phyloP scores from a whole-genome alignment of 495 filamentous ascomycete genomes.

The Apiosordaria backusii region DNA sequence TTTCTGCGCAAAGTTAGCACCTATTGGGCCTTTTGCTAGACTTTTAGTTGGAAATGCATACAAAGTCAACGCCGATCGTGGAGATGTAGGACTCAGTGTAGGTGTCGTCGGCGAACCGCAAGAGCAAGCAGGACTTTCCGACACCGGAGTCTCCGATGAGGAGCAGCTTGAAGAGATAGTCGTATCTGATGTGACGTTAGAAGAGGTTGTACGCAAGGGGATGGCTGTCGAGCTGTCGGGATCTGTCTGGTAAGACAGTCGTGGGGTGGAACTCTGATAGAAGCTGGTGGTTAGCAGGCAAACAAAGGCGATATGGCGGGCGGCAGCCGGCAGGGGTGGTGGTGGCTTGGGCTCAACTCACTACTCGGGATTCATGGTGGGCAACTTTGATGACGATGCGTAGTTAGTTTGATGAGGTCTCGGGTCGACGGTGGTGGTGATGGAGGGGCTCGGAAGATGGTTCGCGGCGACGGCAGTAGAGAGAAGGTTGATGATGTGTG shows the following conservation, averaged over 20 bases:
- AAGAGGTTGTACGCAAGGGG: background rate
- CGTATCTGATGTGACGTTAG: conserved; percentile 67
- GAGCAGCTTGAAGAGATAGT: conserved; percentile 99
- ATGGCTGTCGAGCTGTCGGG: conserved; percentile 1
- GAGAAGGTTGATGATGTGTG: conserved; percentile 27
- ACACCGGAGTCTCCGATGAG: conserved; percentile 99
- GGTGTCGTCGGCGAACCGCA: conserved; percentile 98
- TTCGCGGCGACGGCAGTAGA: conserved; percentile 7
- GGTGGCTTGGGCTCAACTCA: conserved; percentile 49
- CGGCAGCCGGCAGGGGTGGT: conserved; percentile 17
- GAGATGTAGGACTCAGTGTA: conserved; percentile 99
- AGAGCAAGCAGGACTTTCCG: conserved; percentile 96
- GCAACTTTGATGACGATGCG: conserved; percentile 11
- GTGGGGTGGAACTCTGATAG: conserved; percentile 29
- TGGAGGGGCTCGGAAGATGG: conserved; percentile 17
- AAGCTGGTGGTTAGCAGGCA: conserved; percentile 22
- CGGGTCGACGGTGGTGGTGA: conserved; percentile 11
- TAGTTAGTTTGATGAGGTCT: conserved; percentile 1
- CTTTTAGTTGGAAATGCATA: conserved; percentile 46
- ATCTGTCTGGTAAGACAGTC: conserved; percentile 12
- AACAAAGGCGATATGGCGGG: conserved; percentile 13
- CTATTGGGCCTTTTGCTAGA: conserved; percentile 17
- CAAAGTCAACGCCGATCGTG: conserved; percentile 98
- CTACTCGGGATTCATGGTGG: conserved; percentile 94
- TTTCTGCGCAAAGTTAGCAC: conserved; percentile 62